Conservation (phyloP, 148 eudicot genomes). For the Chenopodium quinoa region DNA sequence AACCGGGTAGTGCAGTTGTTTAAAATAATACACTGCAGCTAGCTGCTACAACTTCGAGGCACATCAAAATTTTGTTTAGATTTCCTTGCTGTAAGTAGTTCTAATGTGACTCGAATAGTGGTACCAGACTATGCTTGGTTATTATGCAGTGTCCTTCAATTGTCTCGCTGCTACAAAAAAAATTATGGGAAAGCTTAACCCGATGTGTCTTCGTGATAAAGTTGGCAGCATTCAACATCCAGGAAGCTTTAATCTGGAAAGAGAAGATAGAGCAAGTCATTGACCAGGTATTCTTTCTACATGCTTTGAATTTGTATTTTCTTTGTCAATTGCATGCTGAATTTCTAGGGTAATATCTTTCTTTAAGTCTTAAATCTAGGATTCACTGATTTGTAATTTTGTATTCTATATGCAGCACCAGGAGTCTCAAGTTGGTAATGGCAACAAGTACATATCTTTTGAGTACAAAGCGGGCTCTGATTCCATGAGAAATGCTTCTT, state of each 20-base stretch:
- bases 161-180: slow-evolving; percentile 6
- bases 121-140: slow-evolving; percentile 11
- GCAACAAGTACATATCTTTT: slow-evolving; percentile 75
- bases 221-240: slow-evolving; percentile 99
- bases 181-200: slow-evolving; percentile 13
- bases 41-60: slow-evolving; percentile 11
- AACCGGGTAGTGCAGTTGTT: slow-evolving; percentile 2
- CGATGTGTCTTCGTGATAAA: slow-evolving; percentile 42
- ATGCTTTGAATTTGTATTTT: slow-evolving; percentile 10
- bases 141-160: slow-evolving; percentile 16
- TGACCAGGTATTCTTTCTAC: slow-evolving; percentile 63
- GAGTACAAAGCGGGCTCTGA: slow-evolving; percentile 87
- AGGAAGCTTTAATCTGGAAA: slow-evolving; percentile 97
- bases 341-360: not conserved
- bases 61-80: not conserved
- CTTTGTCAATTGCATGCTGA: not conserved
- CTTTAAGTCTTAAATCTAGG: slow-evolving; percentile 2
- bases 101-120: slow-evolving; percentile 16
- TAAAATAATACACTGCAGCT: slow-evolving; percentile 3
- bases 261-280: slow-evolving; percentile 94
- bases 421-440: slow-evolving; percentile 74
- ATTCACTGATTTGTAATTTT: slow-evolving; percentile 7
- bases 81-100: slow-evolving; percentile 9
- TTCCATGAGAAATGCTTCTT: slow-evolving; percentile 77
- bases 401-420: slow-evolving; percentile 66